phyloP scores from a whole-genome alignment of 306 rosid genomes.

The Inga leiocalycina region DNA sequence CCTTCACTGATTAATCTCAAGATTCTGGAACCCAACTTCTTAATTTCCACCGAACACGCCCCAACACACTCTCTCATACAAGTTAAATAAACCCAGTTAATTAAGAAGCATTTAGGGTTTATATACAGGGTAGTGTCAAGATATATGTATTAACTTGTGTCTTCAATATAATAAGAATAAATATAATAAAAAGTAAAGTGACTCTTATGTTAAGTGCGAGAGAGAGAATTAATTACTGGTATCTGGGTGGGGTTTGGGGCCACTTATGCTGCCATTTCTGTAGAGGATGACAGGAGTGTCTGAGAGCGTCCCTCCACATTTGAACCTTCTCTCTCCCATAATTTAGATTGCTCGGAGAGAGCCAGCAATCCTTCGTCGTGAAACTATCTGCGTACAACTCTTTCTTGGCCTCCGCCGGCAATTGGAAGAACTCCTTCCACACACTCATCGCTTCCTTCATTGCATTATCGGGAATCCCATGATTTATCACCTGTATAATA shows the following conservation, averaged over 20 bases:
- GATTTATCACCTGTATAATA: neutral
- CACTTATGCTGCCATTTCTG: neutral
- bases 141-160: too few relatives aligned
- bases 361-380: neutral
- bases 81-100: neutral
- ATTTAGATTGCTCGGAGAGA: slow-evolving; percentile 7
- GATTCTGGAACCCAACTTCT: neutral
- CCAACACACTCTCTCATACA: slow-evolving; percentile 3
- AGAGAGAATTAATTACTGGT: neutral
- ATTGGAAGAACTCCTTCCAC: slow-evolving; percentile 37
- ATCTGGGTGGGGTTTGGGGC: neutral
- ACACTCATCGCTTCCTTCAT: slow-evolving; percentile 22
- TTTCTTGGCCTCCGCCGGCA: slow-evolving; percentile 29
- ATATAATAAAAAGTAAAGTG: too few relatives aligned
- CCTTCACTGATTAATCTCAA: slow-evolving; percentile 17
- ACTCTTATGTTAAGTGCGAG: too few relatives aligned
- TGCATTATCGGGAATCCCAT: slow-evolving; percentile 25
- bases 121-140: neutral
- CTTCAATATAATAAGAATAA: too few relatives aligned
- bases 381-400: slow-evolving; percentile 20
- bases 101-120: neutral
- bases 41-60: neutral
- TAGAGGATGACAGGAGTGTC: neutral
- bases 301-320: neutral
- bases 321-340: neutral